Evolutionary conservation across 2,329 filamentous ascomycete species (phyloP).

Genomic region (Botrytis hyacinthi): DNA sequence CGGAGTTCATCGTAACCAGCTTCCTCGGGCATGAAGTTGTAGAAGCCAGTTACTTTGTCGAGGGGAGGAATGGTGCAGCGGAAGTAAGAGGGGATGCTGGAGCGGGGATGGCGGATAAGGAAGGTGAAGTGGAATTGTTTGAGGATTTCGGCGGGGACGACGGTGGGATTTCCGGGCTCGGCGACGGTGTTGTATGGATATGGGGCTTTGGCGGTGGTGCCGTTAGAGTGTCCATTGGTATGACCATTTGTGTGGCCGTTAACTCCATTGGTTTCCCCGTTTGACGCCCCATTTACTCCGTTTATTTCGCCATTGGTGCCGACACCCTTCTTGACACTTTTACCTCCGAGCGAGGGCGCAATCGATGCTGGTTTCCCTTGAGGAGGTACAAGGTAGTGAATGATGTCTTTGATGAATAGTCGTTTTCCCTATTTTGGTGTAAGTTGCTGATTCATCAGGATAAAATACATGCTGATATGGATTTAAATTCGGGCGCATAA

Average conservation of each 20-base stretch:
- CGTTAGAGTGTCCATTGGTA: constrained; percentile 26
- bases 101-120: constrained; percentile 91
- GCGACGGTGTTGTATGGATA: constrained; percentile 55
- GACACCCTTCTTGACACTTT: constrained; percentile 36
- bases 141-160: constrained; percentile 72
- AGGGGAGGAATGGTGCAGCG: constrained; percentile 90
- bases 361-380: constrained; percentile 64
- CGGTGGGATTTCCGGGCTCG: constrained; percentile 77
- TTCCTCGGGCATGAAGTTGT: constrained; percentile 81
- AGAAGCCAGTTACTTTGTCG: constrained; percentile 77
- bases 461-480: neutral
- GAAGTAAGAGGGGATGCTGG: constrained; percentile 89
- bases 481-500: neutral
- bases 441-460: constrained; percentile 13
- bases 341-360: constrained; percentile 67
- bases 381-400: constrained; percentile 84
- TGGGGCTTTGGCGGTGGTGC: constrained; percentile 40
- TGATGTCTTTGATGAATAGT: constrained; percentile 97
- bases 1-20: constrained; percentile 89
- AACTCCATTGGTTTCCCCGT: constrained; percentile 31
- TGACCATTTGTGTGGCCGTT: constrained; percentile 31
- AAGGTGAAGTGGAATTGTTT: constrained; percentile 91
- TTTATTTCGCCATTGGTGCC: constrained; percentile 36
- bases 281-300: constrained; percentile 26
- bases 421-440: constrained; percentile 56